Evolutionary conservation across 106 monocot genomes (phyloP), one percentile per base, ranked within the genome.

Genomic region (Chionographis japonica): DNA sequence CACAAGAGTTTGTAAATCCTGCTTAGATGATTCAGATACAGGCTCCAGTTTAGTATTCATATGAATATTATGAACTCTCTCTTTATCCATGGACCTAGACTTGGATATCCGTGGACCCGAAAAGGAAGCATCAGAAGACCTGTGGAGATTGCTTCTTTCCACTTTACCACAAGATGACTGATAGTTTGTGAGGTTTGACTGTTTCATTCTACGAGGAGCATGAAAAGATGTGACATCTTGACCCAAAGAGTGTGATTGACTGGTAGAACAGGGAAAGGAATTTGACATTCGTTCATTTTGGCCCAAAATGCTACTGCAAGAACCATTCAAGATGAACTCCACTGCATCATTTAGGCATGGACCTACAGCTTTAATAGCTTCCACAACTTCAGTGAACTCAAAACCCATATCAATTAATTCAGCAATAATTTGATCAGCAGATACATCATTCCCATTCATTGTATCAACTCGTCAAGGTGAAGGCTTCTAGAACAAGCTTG

Each of bases 381-480:
- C 38, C 36, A 43, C 66, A 58, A 77, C 72, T 62, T 75, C 56
- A 63, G 39, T 56, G 38, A 87, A 92, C 42, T 98, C 89, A 66
- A 98, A 98, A 5, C 97, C 97, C 92, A 98, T 98, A 49, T 92
- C 80, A 38, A 92, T 51, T 57, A 98, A 66, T 77, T 89, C 81
- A 12, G 89, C 89, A 52, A 90, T 81, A 15, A 92, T 63, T 40
- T 68, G 69, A 75, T 98, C 97, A 63, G 75, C 12, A 58, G 75
- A 86, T 27, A 60, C 50, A 62, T 74, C 72, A 66, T 39, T 20
- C 54, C 39, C 65, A 53, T 37, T 74, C 85, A 89, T 80, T 39
- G 35, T 66, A 54, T 55, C 53, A 16, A 46, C 46, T 46, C 46
- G 9, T 5, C 5, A 10, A 46, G 5, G 46, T 46, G 46, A 6